These are phyloP conservation scores for Laguncularia racemosa DNA, from an alignment of 345 rosid genomes.

Conservation along the genomic window DNA sequence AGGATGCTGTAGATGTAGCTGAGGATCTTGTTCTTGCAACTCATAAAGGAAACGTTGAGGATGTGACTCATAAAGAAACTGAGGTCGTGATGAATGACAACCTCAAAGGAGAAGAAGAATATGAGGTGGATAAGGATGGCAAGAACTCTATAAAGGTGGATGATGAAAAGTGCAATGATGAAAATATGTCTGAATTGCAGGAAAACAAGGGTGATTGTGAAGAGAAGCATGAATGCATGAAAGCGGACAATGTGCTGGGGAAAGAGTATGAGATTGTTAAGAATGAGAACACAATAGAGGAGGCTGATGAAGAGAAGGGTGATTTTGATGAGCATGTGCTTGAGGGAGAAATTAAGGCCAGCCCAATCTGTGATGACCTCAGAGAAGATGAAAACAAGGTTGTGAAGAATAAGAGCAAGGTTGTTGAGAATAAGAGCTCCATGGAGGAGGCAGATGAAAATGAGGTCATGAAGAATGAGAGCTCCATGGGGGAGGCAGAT, in stretches of 20 bases:
- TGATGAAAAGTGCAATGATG: no score
- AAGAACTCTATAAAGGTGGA: no score
- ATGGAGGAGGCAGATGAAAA: conserved; percentile 1
- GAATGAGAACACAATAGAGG: not conserved
- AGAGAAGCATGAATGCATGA: not conserved
- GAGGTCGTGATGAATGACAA: no score
- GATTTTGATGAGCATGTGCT: not conserved
- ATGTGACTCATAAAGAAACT: no score
- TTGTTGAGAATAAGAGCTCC: conserved; percentile 22
- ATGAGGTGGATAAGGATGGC: no score
- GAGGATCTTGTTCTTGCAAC: conserved; percentile 3
- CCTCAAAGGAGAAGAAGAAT: no score
- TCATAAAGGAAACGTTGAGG: no score
- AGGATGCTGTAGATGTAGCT: conserved; percentile 2
- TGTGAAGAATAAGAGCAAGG: conserved; percentile 18
- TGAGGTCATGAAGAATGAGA: not conserved
- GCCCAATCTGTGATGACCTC: no score
- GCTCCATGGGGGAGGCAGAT: not conserved
- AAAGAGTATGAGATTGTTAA: not conserved
- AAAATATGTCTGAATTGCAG: no score
- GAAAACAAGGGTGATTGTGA: not conserved
- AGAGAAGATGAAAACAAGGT: conserved; percentile 13
- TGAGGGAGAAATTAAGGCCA: not conserved
- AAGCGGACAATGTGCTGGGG: not conserved
- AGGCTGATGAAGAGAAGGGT: not conserved